Base-by-base conservation (phyloP, 2,329 filamentous ascomycete genomes). In the Exophiala sp. region DNA sequence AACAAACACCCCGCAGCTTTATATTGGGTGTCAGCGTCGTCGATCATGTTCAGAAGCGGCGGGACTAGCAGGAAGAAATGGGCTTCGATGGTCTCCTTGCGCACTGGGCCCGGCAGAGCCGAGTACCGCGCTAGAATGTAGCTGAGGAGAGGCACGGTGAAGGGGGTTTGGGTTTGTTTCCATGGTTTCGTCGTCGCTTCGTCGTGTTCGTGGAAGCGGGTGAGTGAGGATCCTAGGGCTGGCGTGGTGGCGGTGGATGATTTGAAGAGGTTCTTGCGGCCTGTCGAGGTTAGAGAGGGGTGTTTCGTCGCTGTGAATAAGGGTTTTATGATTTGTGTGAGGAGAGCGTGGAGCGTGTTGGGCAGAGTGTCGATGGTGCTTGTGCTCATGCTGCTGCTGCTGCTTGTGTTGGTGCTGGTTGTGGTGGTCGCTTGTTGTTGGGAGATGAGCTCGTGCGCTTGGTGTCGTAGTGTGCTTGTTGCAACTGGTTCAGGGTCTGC, bases 11-110 rank as follows among this genome's bases (percentile, higher is more conserved):
- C 71, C 6, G 58, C 59, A 1, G 63, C 60, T 55, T 72, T 73
- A 60, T 65, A 67, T 1, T 58, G 19, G 2, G 66, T 43, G 27
- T 58, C 65, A 10, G 65, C 64, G 48, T 73, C 71, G 45, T 73
- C 71, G 47, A 73, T 68, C 22, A 73, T 59, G 29, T 69, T 64
- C 24, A 73, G 60, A 14, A 72, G 65, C 1, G 70, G 64, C 1
- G 71, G 71, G 1, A 73, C 63, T 13, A 73, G 64, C n/a, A 73
- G 63, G 2, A 68, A 66, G 52, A 73, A 71, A 18, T 73, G 70
- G 13, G 59, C 53, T 58, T 73, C 71, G n/a, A 73, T 24, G 2
- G 54, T 52, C 13, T 60, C 32, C 60, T 50, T 11, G 10, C 46
- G 45, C 10, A 34, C n/a, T n/a, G 10, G 2, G 3, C 8, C 11